Evolutionary conservation across 2,329 filamentous ascomycete genomes (phyloP), one percentile per base, ranked within the genome.

Genomic region (Diaporthe sp.): DNA sequence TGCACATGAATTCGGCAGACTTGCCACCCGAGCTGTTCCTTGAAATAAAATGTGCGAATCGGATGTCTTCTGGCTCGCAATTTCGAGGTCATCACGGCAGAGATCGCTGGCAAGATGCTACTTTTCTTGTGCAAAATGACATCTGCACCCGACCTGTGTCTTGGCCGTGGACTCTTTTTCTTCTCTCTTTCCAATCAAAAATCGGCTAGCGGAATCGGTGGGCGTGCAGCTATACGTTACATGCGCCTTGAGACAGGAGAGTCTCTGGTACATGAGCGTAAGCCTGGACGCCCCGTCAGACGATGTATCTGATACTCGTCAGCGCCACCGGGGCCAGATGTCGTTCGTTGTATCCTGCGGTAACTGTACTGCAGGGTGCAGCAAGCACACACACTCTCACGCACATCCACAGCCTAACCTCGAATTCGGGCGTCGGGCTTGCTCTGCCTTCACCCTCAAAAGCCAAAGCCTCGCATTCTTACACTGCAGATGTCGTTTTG

Each of bases 351-450:
- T 75, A 77, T 69, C 75, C 73, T 65, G 61, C 46, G 74, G 75
- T 77, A 62, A 62, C 73, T 75, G 73, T 77, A 75, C 73, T 70
- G 73, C 75, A 55, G 65, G 69, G 57, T 72, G 73, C 73, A 65
- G 67, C 72, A 72, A 62, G 72, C 69, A 72, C 37, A 76, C 65
- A 69, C 65, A 53, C 62, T 19, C 62, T 17, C 65, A 42, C 65
- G 34, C 65, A 55, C 65, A 69, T 49, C 65, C 49, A 69, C 75
- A 77, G 75, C 75, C 75, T 77, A 75, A 67, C 73, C 73, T 73
- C 61, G 57, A 73, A 51, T 70, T 55, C 70, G 62, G 49, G 62
- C 67, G 62, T 57, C 67, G 72, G 73, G 57, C 59, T 55, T 75
- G 69, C 37, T 67, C 73, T 77, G 70, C 73, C 69, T 76, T 62